Evolutionary conservation across 306 rosid genomes (phyloP).

Genomic region (Lotus japonicus): DNA sequence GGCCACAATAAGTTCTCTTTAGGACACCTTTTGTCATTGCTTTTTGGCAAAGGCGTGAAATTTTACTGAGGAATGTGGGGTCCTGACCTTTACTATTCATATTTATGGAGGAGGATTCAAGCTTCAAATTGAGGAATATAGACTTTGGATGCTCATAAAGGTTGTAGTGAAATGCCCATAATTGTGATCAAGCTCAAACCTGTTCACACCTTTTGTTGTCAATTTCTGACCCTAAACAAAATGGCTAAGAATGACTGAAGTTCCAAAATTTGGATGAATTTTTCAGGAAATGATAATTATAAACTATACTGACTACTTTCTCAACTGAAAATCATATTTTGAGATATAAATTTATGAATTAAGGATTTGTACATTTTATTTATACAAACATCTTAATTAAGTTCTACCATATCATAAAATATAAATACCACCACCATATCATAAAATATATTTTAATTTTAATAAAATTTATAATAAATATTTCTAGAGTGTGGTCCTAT

Average conservation of each 20-base stretch:
- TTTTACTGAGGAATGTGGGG: constrained; percentile 37
- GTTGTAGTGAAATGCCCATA: background rate
- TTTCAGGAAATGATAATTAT: background rate
- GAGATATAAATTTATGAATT: too few species aligned
- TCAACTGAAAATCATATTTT: background rate
- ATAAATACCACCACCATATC: too few species aligned
- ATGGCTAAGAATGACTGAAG: background rate
- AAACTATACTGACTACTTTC: background rate
- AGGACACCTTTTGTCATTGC: constrained; percentile 41
- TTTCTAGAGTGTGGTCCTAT: too few species aligned
- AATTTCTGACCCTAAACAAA: background rate
- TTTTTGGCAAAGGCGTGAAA: constrained; percentile 68
- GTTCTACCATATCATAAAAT: too few species aligned
- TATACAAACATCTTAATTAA: too few species aligned
- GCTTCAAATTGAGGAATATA: background rate
- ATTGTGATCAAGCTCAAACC: background rate
- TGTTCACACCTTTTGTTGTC: background rate
- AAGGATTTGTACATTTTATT: too few species aligned
- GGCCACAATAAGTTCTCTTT: constrained; percentile 39
- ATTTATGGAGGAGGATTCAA: background rate
- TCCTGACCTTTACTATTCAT: constrained; percentile 34
- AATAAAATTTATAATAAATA: too few species aligned
- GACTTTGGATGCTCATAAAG: constrained; percentile 28
- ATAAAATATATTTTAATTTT: too few species aligned
- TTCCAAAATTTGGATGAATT: constrained; percentile 3